Evolutionary conservation across 2,329 filamentous ascomycete species (phyloP).

Genomic region (Mycosphaerella arachidis): DNA sequence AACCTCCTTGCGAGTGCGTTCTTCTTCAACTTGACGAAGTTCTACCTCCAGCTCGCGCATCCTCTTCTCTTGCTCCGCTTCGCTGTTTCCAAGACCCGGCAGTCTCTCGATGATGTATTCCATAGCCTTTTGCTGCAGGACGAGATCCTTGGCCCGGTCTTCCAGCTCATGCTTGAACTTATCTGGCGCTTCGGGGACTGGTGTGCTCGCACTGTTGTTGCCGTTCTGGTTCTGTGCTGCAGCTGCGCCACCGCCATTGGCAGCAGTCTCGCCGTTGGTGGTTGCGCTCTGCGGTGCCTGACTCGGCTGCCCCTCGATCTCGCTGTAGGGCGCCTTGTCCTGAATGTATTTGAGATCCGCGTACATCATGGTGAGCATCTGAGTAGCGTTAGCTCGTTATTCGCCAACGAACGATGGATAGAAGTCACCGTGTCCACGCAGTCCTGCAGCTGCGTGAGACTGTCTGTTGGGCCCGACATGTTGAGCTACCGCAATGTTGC

Average conservation of each 20-base stretch:
- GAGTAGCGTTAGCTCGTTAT: conserved; percentile 6
- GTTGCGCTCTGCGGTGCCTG: conserved; percentile 24
- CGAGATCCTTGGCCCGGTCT: conserved; percentile 71
- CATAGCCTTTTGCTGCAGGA: conserved; percentile 78
- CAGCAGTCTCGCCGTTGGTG: conserved; percentile 19
- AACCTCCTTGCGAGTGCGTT: conserved; percentile 38
- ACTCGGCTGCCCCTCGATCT: conserved; percentile 41
- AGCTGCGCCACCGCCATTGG: conserved; percentile 7
- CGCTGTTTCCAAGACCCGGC: conserved; percentile 73
- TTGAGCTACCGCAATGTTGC: conserved; percentile 1
- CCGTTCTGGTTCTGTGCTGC: conserved; percentile 22
- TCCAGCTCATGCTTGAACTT: conserved; percentile 64
- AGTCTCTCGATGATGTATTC: conserved; percentile 70
- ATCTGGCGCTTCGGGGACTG: conserved; percentile 59
- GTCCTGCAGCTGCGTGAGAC: conserved; percentile 79
- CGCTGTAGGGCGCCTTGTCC: conserved; percentile 38
- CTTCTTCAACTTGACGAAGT: conserved; percentile 40
- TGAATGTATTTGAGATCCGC: conserved; percentile 43
- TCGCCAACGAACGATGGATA: neutral
- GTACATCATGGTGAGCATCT: conserved; percentile 49
- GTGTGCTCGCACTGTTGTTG: conserved; percentile 34
- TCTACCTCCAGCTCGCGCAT: conserved; percentile 44
- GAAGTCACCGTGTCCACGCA: conserved; percentile 69
- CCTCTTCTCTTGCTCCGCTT: conserved; percentile 67
- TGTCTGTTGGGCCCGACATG: conserved; percentile 44